Evolutionary conservation across 2,329 filamentous ascomycete species (phyloP).

Genomic region (Fusarium humuli): DNA sequence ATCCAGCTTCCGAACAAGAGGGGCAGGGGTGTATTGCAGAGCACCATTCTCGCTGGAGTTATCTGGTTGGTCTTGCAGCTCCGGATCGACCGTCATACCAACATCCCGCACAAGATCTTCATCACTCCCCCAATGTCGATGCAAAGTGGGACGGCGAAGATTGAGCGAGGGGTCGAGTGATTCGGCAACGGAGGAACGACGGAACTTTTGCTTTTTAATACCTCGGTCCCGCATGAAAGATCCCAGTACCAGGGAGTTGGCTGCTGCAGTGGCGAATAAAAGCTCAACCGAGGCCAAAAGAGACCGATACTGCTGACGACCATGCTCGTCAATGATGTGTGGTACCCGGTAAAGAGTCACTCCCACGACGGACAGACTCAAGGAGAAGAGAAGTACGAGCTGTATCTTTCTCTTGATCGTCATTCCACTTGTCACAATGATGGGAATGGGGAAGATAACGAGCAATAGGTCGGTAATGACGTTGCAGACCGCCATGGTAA

Average conservation of each 20-base stretch:
- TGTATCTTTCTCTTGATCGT: constrained; percentile 80
- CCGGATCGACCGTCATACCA: constrained; percentile 73
- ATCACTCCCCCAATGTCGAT: constrained; percentile 86
- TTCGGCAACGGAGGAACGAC: constrained; percentile 70
- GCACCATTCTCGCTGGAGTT: constrained; percentile 45
- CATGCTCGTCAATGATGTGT: constrained; percentile 75
- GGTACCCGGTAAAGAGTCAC: constrained; percentile 87
- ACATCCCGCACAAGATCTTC: constrained; percentile 87
- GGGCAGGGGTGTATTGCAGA: constrained; percentile 53
- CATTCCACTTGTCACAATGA: constrained; percentile 85
- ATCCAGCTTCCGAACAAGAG: constrained; percentile 48
- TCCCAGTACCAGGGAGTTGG: constrained; percentile 89
- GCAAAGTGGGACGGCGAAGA: constrained; percentile 61
- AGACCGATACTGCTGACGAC: constrained; percentile 87
- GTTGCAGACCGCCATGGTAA: constrained; percentile 91
- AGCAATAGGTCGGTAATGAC: constrained; percentile 90
- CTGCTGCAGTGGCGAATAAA: constrained; percentile 85
- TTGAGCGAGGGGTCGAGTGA: constrained; percentile 66
- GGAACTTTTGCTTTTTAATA: constrained; percentile 88
- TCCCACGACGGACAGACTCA: constrained; percentile 82
- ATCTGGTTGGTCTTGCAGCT: constrained; percentile 57
- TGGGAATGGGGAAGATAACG: constrained; percentile 87
- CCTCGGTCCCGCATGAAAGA: constrained; percentile 93
- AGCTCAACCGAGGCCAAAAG: constrained; percentile 91
- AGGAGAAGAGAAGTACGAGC: constrained; percentile 82